phyloP scores from a whole-genome alignment of 225 moss, liverwort and hornwort genomes.

The Thuidium tamariscinum region DNA sequence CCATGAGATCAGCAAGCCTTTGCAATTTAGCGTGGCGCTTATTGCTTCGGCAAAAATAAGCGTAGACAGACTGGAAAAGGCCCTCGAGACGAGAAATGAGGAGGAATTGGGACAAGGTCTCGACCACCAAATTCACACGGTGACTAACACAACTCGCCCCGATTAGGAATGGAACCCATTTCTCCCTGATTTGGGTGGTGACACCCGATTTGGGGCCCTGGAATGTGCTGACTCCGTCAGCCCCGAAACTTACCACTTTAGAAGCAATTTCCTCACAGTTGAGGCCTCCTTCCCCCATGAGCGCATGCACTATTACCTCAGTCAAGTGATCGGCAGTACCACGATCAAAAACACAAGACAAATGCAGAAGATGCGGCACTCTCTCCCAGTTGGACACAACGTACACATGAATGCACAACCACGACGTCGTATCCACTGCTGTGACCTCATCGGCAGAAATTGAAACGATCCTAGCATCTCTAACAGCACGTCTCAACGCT shows the following conservation, averaged over 20 bases:
- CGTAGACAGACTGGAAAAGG: fast-evolving
- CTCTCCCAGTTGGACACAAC: fast-evolving
- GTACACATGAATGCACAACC: fast-evolving
- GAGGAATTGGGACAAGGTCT: too few species aligned
- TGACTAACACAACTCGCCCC: fast-evolving
- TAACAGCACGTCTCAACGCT: too few species aligned
- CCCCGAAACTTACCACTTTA: too few species aligned
- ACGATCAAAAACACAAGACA: fast-evolving
- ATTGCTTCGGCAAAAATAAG: too few species aligned
- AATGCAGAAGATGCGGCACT: background rate
- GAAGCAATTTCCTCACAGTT: fast-evolving
- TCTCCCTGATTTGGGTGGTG: fast-evolving
- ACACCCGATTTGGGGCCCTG: too few species aligned
- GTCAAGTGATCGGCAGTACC: background rate
- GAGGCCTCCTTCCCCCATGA: background rate
- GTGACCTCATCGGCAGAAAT: fast-evolving
- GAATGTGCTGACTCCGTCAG: too few species aligned
- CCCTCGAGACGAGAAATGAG: fast-evolving
- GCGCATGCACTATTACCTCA: background rate
- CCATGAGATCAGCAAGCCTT: background rate
- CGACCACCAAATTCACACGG: fast-evolving
- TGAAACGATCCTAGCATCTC: fast-evolving
- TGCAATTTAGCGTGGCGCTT: too few species aligned
- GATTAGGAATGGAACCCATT: too few species aligned
- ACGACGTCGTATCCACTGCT: fast-evolving